A percentile compares a stretch with the other conserved stretches of the same genome.
Conservation (phyloP, 176 grass and related monocot species). For the Hordeum marinum region DNA sequence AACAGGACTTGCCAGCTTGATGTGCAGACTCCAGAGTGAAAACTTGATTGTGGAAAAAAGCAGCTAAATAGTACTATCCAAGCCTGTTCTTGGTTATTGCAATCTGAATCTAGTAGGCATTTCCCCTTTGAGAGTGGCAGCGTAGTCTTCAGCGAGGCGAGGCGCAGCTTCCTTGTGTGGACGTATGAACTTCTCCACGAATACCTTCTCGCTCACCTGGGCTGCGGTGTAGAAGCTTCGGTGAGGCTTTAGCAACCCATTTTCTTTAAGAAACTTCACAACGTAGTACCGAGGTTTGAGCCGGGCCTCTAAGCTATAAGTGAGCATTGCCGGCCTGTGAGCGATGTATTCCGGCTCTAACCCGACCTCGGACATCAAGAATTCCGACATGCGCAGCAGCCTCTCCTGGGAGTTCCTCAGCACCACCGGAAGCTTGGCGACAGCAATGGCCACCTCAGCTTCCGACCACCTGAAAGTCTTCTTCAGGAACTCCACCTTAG, state of each 20-base stretch:
- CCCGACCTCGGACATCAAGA: constrained; percentile 35
- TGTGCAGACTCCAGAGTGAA: neutral
- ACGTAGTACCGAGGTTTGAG: constrained; percentile 45
- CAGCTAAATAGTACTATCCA: neutral
- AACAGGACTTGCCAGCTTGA: constrained; percentile 7
- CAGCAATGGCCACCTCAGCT: constrained; percentile 23
- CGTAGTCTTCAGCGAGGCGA: constrained; percentile 25
- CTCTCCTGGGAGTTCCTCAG: constrained; percentile 45
- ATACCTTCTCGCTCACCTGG: constrained; percentile 38
- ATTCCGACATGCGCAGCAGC: constrained; percentile 29
- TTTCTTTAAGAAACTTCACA: constrained; percentile 46
- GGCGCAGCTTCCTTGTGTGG: constrained; percentile 37
- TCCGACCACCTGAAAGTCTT: constrained; percentile 46
- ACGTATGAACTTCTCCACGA: constrained; percentile 46
- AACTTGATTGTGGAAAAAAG: neutral
- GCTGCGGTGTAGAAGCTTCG: constrained; percentile 30
- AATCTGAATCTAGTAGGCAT: constrained; percentile 6
- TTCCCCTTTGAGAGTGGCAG: constrained; percentile 22
- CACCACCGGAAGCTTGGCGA: constrained; percentile 30
- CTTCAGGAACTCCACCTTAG: constrained; percentile 35
- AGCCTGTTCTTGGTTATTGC: neutral
- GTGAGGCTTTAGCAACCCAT: constrained; percentile 24
- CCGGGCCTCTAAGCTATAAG: constrained; percentile 48
- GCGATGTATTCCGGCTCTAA: constrained; percentile 36
- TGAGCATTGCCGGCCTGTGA: constrained; percentile 38